Evolutionary conservation across 257 asterid species (phyloP).

Genomic region (Echites panduratus): DNA sequence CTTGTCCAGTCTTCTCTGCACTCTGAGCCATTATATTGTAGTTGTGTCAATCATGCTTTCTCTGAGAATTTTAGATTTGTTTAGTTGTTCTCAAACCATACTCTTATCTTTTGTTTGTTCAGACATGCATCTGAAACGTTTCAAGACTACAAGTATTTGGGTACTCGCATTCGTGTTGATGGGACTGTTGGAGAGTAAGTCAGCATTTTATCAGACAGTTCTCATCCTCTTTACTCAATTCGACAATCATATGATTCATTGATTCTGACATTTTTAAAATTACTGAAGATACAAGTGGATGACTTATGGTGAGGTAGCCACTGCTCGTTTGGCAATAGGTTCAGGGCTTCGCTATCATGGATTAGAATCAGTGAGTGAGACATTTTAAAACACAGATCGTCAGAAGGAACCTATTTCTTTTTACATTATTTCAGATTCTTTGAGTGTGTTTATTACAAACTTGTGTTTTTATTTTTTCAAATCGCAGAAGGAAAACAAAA

Average conservation of each 20-base stretch:
- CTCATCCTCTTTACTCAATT: neutral
- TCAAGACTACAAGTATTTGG: slow-evolving; percentile 87
- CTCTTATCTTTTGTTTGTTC: slow-evolving; percentile 20
- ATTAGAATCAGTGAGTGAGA: slow-evolving; percentile 49
- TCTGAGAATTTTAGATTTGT: neutral
- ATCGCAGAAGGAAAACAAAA: neutral
- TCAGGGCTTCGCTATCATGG: slow-evolving; percentile 77
- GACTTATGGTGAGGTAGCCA: slow-evolving; percentile 90
- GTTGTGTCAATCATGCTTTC: neutral
- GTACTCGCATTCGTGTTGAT: slow-evolving; percentile 82
- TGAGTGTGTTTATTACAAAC: neutral
- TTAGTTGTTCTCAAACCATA: neutral
- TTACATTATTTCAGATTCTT: neutral
- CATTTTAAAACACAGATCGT: neutral
- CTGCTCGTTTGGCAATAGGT: slow-evolving; percentile 85
- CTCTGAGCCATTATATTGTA: neutral
- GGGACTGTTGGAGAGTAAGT: slow-evolving; percentile 98
- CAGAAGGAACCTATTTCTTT: neutral
- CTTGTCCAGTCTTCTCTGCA: neutral
- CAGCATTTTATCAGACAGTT: slow-evolving; percentile 7
- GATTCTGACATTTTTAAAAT: neutral
- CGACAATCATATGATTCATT: neutral
- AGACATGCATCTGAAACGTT: slow-evolving; percentile 72
- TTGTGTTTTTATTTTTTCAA: neutral
- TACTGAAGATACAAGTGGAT: slow-evolving; percentile 82